A percentile compares a stretch with the other conserved stretches of the same genome.
Evolutionary conservation across 495 filamentous ascomycete species (phyloP).

Genomic region (Trichocladium antarcticum): DNA sequence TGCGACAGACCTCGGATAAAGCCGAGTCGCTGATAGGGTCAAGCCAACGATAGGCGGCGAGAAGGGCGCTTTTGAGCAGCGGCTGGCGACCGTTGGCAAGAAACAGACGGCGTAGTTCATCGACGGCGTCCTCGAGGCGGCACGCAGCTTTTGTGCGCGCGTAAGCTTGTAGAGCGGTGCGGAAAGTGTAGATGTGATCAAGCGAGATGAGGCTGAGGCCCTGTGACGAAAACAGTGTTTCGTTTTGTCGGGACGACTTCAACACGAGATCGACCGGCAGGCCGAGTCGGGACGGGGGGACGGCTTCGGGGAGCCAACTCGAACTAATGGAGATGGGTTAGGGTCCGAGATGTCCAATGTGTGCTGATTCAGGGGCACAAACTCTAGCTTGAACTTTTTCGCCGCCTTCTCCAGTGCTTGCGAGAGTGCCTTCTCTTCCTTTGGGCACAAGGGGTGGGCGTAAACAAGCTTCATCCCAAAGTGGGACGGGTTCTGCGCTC

Average conservation of each 20-base stretch:
- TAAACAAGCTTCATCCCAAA: conserved; percentile 33
- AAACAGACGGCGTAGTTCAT: conserved; percentile 52
- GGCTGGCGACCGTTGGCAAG: conserved; percentile 46
- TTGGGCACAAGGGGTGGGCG: conserved; percentile 22
- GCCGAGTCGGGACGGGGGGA: conserved; percentile 27
- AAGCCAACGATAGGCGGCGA: conserved; percentile 53
- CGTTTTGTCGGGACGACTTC: conserved; percentile 56
- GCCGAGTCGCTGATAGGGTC: conserved; percentile 41
- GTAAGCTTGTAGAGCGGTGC: conserved; percentile 50
- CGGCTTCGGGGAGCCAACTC: conserved; percentile 32
- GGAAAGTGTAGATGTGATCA: conserved; percentile 65
- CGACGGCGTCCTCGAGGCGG: conserved; percentile 44
- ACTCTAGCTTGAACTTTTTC: conserved; percentile 35
- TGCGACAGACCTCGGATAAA: conserved; percentile 44
- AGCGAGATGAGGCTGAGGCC: conserved; percentile 56
- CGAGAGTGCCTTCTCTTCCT: conserved; percentile 31
- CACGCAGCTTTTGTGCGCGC: conserved; percentile 40
- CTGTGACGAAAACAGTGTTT: conserved; percentile 58
- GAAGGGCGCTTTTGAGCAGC: conserved; percentile 47
- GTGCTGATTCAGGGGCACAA: conserved; percentile 1
- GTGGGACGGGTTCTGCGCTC: conserved; percentile 19
- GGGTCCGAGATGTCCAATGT: not conserved
- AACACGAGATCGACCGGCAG: conserved; percentile 45
- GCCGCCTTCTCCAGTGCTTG: conserved; percentile 35
- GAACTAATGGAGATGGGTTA: conserved; percentile 14